These are phyloP conservation scores for Clarireedia paspali DNA, from an alignment of 2,329 filamentous ascomycete species.

Conservation along the genomic window DNA sequence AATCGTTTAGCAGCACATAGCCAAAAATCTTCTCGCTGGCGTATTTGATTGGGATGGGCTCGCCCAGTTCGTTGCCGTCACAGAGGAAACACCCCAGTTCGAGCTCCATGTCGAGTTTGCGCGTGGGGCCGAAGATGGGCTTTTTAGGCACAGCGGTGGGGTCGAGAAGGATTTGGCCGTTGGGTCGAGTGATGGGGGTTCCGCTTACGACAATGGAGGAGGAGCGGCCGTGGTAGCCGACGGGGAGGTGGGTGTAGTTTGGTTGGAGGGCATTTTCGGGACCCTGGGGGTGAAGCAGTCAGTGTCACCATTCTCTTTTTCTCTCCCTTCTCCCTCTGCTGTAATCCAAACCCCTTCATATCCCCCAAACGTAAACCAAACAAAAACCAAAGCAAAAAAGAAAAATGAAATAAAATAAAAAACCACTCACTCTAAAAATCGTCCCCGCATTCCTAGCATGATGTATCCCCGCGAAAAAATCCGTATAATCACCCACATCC, in stretches of 20 bases:
- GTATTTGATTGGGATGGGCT: constrained; percentile 50
- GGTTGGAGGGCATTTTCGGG: constrained; percentile 66
- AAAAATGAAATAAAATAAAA: neutral
- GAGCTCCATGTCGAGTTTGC: constrained; percentile 69
- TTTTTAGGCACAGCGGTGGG: constrained; percentile 53
- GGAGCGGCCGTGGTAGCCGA: constrained; percentile 74
- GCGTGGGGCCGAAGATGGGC: constrained; percentile 55
- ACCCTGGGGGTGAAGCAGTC: constrained; percentile 36
- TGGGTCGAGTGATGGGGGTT: constrained; percentile 63
- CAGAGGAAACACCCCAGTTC: constrained; percentile 72
- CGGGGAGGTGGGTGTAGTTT: constrained; percentile 75
- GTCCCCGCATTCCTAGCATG: constrained; percentile 57
- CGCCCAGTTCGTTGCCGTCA: constrained; percentile 55
- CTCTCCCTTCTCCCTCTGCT: too few species aligned
- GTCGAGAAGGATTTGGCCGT: constrained; percentile 65
- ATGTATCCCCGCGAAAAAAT: constrained; percentile 76
- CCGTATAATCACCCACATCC: constrained; percentile 75
- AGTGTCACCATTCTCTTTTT: too few species aligned
- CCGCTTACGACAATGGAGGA: constrained; percentile 70
- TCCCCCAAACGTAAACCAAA: too few species aligned
- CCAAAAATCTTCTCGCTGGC: constrained; percentile 71
- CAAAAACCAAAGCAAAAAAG: too few species aligned
- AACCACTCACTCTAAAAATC: constrained; percentile 8
- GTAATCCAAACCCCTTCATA: neutral
- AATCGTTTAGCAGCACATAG: constrained; percentile 78